Evolutionary conservation across 2,329 filamentous ascomycete species (phyloP), one percentile per base, ranked within the genome.

Genomic region (Xylaria sp.): DNA sequence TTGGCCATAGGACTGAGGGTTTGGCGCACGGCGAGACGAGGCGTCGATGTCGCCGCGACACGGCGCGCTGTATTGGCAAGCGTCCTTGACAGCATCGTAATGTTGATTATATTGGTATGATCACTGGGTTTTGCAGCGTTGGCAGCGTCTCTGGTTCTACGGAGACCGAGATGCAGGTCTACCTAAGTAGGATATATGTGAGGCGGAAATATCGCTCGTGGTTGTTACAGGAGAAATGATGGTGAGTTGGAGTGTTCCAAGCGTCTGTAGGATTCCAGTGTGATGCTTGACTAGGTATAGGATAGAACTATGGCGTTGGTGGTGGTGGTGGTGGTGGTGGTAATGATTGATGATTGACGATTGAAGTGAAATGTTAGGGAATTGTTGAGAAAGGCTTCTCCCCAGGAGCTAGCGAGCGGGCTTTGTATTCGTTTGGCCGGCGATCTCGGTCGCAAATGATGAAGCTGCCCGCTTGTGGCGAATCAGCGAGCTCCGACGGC

Each of bases 11-110:
- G 78, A 66, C 80, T 82, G 42, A 83, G 78, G 64, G 82, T 78
- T 74, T 83, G 82, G 48, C 83, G 82, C 61, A 79, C 72, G 44
- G 75, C 77, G 65, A 81, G 71, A 66, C 81, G 82, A 75, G 72
- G 83, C 75, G 69, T 80, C 76, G 76, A 82, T 66, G 74, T 82
- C 77, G 81, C 79, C 70, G 82, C 79, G 44, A 78, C 82, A 70
- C 83, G 81, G 76, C 84, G 80, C 65, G 84, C 77, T 44, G 75
- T 72, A 59, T 73, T 76, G 64, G 75, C 75, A 51, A 78, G 70
- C n/a, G 82, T 82, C 81, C 83, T 81, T 71, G 84, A 84, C 68
- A 85, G 77, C 84, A 86, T 86, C 66, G 75, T 82, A 72, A 53
- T 63, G 25, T 50, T 47, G 13, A 50, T 23, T 35, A n/a, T 63